phyloP scores from a whole-genome alignment of 2,329 filamentous ascomycete genomes.

The Pseudogymnoascus sp. region DNA sequence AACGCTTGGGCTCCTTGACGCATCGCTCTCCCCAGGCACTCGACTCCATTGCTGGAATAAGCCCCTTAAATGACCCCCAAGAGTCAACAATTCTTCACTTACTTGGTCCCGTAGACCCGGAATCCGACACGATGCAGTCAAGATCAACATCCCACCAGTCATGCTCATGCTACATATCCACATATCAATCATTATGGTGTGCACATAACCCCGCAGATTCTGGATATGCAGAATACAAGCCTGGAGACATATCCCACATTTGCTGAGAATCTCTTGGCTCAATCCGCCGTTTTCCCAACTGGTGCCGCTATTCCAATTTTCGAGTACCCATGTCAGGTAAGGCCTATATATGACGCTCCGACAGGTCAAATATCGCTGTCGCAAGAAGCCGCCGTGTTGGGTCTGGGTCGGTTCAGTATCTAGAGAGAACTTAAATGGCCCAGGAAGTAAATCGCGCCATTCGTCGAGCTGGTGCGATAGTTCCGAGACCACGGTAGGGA shows the following conservation, averaged over 20 bases:
- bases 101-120: conserved; percentile 32
- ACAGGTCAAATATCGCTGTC: conserved; percentile 43
- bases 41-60: conserved; percentile 36
- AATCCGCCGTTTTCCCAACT: conserved; percentile 7
- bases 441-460: conserved; percentile 39
- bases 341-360: conserved; percentile 44
- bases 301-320: not conserved
- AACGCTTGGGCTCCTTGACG: conserved; percentile 34
- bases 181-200: conserved; percentile 44
- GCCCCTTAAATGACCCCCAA: conserved; percentile 34
- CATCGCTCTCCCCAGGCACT: conserved; percentile 28
- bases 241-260: conserved; percentile 38
- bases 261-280: conserved; percentile 30
- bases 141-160: conserved; percentile 41
- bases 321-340: conserved; percentile 40
- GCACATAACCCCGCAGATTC: conserved; percentile 38
- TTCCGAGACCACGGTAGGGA: conserved; percentile 40
- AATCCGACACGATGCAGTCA: conserved; percentile 37
- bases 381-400: conserved; percentile 39
- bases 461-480: conserved; percentile 41
- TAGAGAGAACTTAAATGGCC: conserved; percentile 34
- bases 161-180: conserved; percentile 47
- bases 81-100: conserved; percentile 30
- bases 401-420: conserved; percentile 26
- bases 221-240: conserved; percentile 41